phyloP scores from a whole-genome alignment of 2,329 filamentous ascomycete species.

The Polytolypa hystricis region DNA sequence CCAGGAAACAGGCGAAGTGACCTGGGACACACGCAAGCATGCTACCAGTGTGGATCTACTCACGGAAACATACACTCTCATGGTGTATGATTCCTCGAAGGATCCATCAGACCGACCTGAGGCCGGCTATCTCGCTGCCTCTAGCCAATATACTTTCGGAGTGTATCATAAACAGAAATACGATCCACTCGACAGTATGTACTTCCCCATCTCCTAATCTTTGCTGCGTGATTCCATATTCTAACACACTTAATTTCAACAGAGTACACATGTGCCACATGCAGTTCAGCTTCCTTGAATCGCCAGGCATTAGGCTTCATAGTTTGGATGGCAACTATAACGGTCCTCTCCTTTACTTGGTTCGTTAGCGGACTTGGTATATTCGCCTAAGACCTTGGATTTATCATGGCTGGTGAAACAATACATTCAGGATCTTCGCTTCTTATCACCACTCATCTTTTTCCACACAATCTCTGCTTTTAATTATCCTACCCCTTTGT shows the following conservation, averaged over 20 bases:
- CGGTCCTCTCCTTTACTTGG: slow-evolving; percentile 47
- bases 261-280: slow-evolving; percentile 48
- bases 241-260: slow-evolving; percentile 12
- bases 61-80: slow-evolving; percentile 51
- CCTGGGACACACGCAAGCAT: slow-evolving; percentile 51
- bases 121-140: slow-evolving; percentile 45
- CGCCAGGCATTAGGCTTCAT: slow-evolving; percentile 46
- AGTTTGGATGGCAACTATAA: slow-evolving; percentile 45
- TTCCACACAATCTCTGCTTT: neutral
- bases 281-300: slow-evolving; percentile 43
- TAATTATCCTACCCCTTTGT: neutral
- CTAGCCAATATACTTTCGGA: slow-evolving; percentile 46
- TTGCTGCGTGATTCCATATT: neutral
- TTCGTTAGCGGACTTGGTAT: slow-evolving; percentile 35
- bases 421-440: too few relatives aligned
- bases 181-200: slow-evolving; percentile 39
- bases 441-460: too few relatives aligned
- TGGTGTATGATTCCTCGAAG: slow-evolving; percentile 49
- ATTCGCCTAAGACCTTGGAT: too few relatives aligned
- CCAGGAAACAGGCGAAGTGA: slow-evolving; percentile 39
- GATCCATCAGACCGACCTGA: slow-evolving; percentile 40
- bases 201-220: neutral
- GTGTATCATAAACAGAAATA: slow-evolving; percentile 50
- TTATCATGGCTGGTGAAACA: too few relatives aligned
- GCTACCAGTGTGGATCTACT: slow-evolving; percentile 41